A percentile compares a stretch with the other conserved stretches of the same genome.
These are phyloP conservation scores for Clavispora santaluciae DNA, from an alignment of 805 yeast species.

Conservation along the genomic window DNA sequence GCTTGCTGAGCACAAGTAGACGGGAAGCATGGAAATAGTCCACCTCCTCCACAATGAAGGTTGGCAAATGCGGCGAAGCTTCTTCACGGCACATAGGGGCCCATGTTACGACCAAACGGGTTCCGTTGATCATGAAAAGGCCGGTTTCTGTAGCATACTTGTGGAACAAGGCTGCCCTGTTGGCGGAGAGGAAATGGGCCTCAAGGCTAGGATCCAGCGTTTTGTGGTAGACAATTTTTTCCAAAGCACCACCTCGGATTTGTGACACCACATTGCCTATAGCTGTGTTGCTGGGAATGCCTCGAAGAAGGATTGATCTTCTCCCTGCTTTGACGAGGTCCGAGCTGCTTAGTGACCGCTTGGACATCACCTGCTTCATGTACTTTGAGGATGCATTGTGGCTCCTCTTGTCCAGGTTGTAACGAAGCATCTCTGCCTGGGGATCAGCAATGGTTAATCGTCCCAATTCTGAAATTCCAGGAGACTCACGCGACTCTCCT, in stretches of 20 bases:
- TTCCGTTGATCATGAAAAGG: constrained; percentile 56
- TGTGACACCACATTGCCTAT: constrained; percentile 40
- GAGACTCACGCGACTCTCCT: background rate
- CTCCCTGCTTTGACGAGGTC: background rate
- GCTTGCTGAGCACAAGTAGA: constrained; percentile 40
- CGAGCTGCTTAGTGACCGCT: background rate
- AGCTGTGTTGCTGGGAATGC: background rate
- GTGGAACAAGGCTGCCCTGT: constrained; percentile 52
- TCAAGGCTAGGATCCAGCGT: constrained; percentile 27
- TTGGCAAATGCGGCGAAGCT: constrained; percentile 13
- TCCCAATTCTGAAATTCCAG: background rate
- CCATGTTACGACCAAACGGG: constrained; percentile 46
- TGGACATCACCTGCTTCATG: background rate
- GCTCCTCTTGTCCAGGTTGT: background rate
- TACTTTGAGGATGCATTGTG: background rate
- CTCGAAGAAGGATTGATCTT: background rate
- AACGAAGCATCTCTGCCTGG: background rate
- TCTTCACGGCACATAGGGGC: constrained; percentile 14
- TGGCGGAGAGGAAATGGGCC: constrained; percentile 47
- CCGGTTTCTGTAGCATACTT: constrained; percentile 45
- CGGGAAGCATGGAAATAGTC: constrained; percentile 48
- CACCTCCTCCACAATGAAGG: constrained; percentile 28
- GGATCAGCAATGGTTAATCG: background rate
- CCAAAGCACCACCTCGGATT: constrained; percentile 67
- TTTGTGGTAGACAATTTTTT: constrained; percentile 36